Base-by-base conservation (phyloP, 1,139 yeast species). In the Yamadazyma atlantica region DNA sequence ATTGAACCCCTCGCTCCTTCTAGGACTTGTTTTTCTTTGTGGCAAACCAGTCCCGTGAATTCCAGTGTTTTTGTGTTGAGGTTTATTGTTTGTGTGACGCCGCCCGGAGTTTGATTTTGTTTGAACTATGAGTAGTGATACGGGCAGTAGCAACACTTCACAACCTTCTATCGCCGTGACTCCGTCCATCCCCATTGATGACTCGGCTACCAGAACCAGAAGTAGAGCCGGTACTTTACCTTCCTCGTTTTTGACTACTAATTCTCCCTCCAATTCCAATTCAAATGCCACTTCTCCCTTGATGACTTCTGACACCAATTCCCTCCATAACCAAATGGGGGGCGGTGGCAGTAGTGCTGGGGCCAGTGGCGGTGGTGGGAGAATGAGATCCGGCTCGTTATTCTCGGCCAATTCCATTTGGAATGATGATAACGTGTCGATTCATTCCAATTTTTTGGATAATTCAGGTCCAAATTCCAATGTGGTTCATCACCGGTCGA, bases 201-300 rank as follows among this genome's bases (percentile, higher is more conserved):
- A 32, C 12, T 60, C n/a, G n/a, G n/a, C 82, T 43, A 67, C 71
- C 42, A 62, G 83, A 47, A 75, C 82, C 3, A 63, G 83, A 46
- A 69, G 74, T 43, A 64, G 84, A 49, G 77, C 84, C 3, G 83
- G 82, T 2, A 78, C 84, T 11, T 36, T 48, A 26, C 49, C 56
- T n/a, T 42, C 55, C 14, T 40, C 49, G 4, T 52, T 46, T 30
- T 38, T 48, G 25, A 44, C 38, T 33, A 29, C 42, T 11, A 41
- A 37, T 24, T 23, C 37, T 12, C 38, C 42, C 19, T 31, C 29
- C 4, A 24, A 33, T 18, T 23, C 35, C 12, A 38, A 33, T 22
- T 39, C 41, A 18, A 33, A 33, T 28, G 39, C 49, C 3, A 40
- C 47, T 3, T 46, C 51, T n/a, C 52, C 52, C 2, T 40, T 46